Evolutionary conservation across 345 rosid species (phyloP), one percentile per base, ranked within the genome.

Genomic region (Gynandropsis gynandra): DNA sequence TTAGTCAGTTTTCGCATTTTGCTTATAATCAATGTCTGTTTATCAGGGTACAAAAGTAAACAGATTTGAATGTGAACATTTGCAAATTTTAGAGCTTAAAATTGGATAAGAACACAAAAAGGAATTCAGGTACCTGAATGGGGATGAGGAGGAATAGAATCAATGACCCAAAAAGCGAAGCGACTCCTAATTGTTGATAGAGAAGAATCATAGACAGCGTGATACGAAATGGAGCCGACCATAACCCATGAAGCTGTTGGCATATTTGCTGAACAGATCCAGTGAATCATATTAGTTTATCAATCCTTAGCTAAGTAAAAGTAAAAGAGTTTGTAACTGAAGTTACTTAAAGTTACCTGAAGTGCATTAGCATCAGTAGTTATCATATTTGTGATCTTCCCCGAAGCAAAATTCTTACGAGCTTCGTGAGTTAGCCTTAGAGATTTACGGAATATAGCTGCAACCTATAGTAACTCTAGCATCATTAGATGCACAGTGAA

Each of bases 141-240:
- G 98, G 98, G 45, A 87, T 73, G 62, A 82, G 70, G 57, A 87
- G 83, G 56, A 82, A 87, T 24, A 92, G 80, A 63, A 92, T 63
- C 46, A 84, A 31, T 3, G 95, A 76, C 34, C 98, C 96, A 32
- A 92, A 71, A 70, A 87, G 80, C 8, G 98, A 82, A 63, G 98
- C 89, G 63, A 85, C 83, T 54, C 95, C 93, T 29, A 92, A 65
- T 65, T 92, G 93, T 58, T 77, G 89, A 65, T 79, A 92, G 40
- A 90, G 89, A 68, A 92, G 93, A 70, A 75, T 70, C 95, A 92
- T 76, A 15, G 96, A 72, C 54, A 84, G 56, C 42, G 62, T 63
- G 51, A 87, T 92, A 16, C 98, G 93, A 64, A 92, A 85, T 19
- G 98, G 98, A 58, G 98, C 95, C 8, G 98, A 92, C 95, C 98